Evolutionary conservation across 2,329 filamentous ascomycete species (phyloP).

Genomic region (Immersiporthe knoxdaviesiana): DNA sequence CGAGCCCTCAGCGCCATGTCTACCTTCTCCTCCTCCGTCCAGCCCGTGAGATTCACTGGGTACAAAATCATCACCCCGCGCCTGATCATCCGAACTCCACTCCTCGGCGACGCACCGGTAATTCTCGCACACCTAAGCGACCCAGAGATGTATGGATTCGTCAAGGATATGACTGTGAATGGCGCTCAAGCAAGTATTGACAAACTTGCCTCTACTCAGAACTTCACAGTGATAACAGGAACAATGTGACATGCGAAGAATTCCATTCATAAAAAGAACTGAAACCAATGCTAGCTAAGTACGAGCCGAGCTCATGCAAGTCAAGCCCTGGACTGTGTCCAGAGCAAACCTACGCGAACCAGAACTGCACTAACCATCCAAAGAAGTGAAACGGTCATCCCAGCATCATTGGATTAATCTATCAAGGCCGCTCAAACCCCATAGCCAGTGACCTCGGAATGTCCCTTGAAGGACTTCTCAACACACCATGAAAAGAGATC

Average conservation of each 20-base stretch:
- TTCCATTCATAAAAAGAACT: neutral
- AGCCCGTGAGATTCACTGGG: neutral
- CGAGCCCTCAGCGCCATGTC: neutral
- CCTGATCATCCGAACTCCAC: slow-evolving; percentile 44
- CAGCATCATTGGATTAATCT: neutral
- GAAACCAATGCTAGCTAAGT: neutral
- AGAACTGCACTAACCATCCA: neutral
- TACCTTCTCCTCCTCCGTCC: neutral
- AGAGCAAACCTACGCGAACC: neutral
- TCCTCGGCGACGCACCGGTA: slow-evolving; percentile 28
- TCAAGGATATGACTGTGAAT: slow-evolving; percentile 25
- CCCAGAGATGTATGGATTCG: slow-evolving; percentile 29
- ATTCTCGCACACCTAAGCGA: slow-evolving; percentile 24
- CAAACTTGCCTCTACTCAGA: too few species aligned
- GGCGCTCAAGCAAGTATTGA: slow-evolving; percentile 20
- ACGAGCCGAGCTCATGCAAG: neutral
- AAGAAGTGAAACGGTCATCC: neutral
- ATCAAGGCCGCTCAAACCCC: neutral
- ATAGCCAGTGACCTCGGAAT: neutral
- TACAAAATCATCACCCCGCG: slow-evolving; percentile 46
- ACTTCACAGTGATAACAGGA: too few species aligned
- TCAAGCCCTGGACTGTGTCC: too few species aligned
- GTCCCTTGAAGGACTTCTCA: neutral
- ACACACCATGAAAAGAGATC: neutral
- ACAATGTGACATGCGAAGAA: neutral